A percentile compares a stretch with the other conserved stretches of the same genome.
These are phyloP conservation scores for Tarenaya hassleriana DNA, from an alignment of 345 rosid species.

Conservation along the genomic window DNA sequence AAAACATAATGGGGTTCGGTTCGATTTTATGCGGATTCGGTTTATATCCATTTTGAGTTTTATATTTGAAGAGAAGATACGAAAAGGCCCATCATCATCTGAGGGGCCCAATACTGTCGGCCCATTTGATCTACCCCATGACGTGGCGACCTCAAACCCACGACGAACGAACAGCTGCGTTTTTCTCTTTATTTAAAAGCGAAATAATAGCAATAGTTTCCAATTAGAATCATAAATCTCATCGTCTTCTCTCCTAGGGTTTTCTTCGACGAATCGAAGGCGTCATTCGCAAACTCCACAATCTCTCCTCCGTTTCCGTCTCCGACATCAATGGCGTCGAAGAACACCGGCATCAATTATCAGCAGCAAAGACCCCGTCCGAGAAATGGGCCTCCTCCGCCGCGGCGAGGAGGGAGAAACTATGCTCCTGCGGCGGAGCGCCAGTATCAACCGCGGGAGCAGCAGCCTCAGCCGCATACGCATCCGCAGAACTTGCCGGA, in stretches of 20 bases:
- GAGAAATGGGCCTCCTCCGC: conserved; percentile 28
- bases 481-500: conserved; percentile 21
- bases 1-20: too few relatives aligned
- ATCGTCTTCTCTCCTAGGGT: conserved; percentile 13
- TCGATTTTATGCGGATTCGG: too few relatives aligned
- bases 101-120: too few relatives aligned
- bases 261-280: conserved; percentile 8
- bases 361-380: conserved; percentile 20
- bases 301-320: not conserved
- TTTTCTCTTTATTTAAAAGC: too few relatives aligned
- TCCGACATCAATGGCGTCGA: conserved; percentile 26
- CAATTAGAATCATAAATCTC: not conserved
- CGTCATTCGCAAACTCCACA: not conserved
- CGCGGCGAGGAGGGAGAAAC: conserved; percentile 24
- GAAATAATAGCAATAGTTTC: too few relatives aligned
- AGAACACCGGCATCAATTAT: conserved; percentile 16
- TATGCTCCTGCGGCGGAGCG: conserved; percentile 17
- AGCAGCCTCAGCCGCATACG: too few relatives aligned
- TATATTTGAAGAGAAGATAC: too few relatives aligned
- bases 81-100: too few relatives aligned
- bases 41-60: too few relatives aligned
- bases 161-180: too few relatives aligned
- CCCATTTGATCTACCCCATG: too few relatives aligned
- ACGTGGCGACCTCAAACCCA: too few relatives aligned
- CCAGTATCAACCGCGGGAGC: conserved; percentile 20